Conservation (phyloP, 169 alveolate species). For the Toxoplasma gondii region DNA sequence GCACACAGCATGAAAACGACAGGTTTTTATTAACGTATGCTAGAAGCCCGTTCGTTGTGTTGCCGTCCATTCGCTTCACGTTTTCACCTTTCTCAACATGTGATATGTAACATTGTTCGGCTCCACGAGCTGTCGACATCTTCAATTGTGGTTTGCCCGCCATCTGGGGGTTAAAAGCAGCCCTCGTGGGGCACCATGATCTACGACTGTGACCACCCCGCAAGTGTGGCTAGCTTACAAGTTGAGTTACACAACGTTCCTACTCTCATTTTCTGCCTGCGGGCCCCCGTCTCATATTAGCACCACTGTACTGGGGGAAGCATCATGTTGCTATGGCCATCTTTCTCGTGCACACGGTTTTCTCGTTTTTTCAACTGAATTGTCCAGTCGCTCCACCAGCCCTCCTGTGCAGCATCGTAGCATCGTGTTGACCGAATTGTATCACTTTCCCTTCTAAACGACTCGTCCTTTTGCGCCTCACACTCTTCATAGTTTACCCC, state of each 20-base stretch:
- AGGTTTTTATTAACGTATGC: background rate
- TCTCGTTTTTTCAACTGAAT: background rate
- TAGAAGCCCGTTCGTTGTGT: background rate
- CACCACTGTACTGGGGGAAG: conserved; percentile 14
- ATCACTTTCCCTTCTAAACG: background rate
- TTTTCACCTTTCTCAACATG: too few relatives aligned
- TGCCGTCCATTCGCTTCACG: background rate
- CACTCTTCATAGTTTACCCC: background rate
- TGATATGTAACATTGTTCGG: too few relatives aligned
- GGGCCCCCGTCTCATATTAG: background rate
- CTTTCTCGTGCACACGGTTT: background rate
- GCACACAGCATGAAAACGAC: background rate
- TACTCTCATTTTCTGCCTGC: background rate
- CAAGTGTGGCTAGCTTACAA: background rate
- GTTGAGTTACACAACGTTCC: background rate
- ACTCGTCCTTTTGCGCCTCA: background rate
- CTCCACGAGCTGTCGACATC: too few relatives aligned
- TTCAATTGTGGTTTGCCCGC: too few relatives aligned
- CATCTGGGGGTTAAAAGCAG: background rate
- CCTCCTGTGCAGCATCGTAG: background rate
- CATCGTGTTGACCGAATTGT: background rate
- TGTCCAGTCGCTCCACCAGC: conserved; percentile 9
- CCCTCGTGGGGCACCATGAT: background rate
- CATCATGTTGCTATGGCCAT: background rate
- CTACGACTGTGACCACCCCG: background rate